Conservation (phyloP, 176 grass and related monocot genomes). For the Saccharum officinarum region DNA sequence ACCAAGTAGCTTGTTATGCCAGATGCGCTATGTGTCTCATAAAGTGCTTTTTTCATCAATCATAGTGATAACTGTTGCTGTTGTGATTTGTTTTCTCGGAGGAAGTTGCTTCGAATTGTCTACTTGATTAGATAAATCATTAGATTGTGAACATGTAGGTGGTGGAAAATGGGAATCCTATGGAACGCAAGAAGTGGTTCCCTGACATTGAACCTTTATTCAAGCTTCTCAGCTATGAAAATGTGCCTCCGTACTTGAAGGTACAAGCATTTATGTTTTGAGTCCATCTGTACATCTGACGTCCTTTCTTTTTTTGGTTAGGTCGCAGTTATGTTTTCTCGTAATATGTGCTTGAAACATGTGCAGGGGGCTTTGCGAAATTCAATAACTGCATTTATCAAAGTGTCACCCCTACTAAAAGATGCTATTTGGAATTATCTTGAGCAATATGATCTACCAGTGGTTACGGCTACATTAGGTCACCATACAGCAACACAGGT, state of each 20-base stretch:
- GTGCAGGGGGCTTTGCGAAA: constrained; percentile 80
- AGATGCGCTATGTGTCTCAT: background rate
- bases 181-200: constrained; percentile 87
- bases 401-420: constrained; percentile 81
- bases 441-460: constrained; percentile 96
- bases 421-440: constrained; percentile 92
- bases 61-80: constrained; percentile 23
- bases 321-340: background rate
- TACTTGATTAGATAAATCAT: constrained; percentile 3
- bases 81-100: constrained; percentile 13
- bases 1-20: background rate
- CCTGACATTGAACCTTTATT: constrained; percentile 91
- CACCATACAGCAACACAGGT: constrained; percentile 73
- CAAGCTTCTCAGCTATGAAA: constrained; percentile 97
- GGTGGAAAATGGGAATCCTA: constrained; percentile 95
- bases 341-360: constrained; percentile 34
- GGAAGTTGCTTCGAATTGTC: background rate
- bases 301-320: background rate
- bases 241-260: constrained; percentile 98
- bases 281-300: background rate
- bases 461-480: constrained; percentile 54
- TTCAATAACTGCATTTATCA: constrained; percentile 85
- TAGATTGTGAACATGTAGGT: constrained; percentile 55
- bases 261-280: constrained; percentile 37
- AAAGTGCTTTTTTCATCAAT: background rate